phyloP scores from a whole-genome alignment of 257 asterid genomes.

The Nicotiana paniculata region DNA sequence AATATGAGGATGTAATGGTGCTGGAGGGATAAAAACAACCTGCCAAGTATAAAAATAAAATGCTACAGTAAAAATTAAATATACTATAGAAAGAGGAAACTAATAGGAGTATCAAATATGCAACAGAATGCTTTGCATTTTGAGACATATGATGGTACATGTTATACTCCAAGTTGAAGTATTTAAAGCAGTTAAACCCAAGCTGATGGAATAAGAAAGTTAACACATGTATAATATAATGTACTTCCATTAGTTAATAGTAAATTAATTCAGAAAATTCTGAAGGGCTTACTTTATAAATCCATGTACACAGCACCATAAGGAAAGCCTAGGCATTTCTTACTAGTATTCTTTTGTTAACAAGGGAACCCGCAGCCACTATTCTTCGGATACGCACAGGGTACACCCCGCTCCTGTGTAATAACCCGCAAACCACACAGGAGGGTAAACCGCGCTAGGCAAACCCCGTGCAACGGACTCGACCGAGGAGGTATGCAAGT shows the following conservation, averaged over 20 bases:
- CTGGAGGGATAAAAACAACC: constrained; percentile 77
- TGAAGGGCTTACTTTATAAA: neutral
- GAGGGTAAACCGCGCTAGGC: too few species aligned
- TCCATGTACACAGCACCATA: neutral
- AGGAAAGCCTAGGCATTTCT: neutral
- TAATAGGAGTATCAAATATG: neutral
- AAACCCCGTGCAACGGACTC: too few species aligned
- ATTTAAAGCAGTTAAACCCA: neutral
- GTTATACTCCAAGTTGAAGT: neutral
- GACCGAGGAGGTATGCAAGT: too few species aligned
- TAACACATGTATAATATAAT: neutral
- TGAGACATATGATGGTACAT: neutral
- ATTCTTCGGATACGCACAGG: too few species aligned
- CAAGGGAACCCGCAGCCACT: too few species aligned
- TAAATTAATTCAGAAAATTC: neutral
- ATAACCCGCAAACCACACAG: too few species aligned
- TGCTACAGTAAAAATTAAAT: neutral
- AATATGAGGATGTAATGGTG: constrained; percentile 88
- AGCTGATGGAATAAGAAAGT: neutral
- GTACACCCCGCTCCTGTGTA: too few species aligned
- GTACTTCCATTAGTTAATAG: neutral
- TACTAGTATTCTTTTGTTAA: neutral
- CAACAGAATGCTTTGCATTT: neutral
- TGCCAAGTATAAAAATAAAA: constrained; percentile 16
- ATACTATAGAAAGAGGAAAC: neutral